A percentile compares a stretch with the other conserved stretches of the same genome.
These are phyloP conservation scores for Hemileccinum rubropunctum DNA, from an alignment of 768 basidiomycete species.

Conservation along the genomic window DNA sequence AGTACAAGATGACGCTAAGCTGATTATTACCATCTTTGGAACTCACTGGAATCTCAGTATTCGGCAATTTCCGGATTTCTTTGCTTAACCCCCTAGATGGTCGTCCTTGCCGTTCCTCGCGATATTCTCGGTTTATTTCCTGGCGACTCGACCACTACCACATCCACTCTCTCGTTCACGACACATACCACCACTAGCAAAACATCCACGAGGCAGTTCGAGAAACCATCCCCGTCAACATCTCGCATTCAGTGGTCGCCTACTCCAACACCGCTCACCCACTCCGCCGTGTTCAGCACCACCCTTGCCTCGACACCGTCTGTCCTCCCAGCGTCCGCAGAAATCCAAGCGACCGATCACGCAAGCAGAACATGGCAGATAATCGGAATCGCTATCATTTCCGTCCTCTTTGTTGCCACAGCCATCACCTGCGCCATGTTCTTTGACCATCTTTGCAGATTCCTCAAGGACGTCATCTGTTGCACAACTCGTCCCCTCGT, in stretches of 20 bases:
- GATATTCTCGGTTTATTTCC: conserved; percentile 20
- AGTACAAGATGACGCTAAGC: conserved; percentile 5
- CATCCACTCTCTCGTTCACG: neutral
- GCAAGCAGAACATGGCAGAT: conserved; percentile 62
- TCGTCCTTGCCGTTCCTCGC: conserved; percentile 3
- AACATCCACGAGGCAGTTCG: neutral
- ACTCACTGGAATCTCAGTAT: neutral
- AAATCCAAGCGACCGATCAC: conserved; percentile 29
- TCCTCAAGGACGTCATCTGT: conserved; percentile 50
- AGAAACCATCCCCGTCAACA: no score
- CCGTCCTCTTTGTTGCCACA: conserved; percentile 55
- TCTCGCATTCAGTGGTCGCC: neutral
- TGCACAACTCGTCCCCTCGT: conserved; percentile 34
- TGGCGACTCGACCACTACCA: no score
- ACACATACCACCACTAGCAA: neutral
- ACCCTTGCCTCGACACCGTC: conserved; percentile 2
- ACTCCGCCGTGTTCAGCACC: neutral
- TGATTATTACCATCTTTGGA: no score
- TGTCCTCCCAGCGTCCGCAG: conserved; percentile 2
- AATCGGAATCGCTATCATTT: conserved; percentile 63
- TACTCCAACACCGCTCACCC: neutral
- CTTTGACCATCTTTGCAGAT: conserved; percentile 70
- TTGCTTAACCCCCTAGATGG: neutral
- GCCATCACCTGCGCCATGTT: conserved; percentile 58
- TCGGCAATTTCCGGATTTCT: conserved; percentile 17